Percentiles rank a stretch among this genome's conserved stretches.
Conservation (phyloP, 345 rosid species). For the Syzygium grande region DNA sequence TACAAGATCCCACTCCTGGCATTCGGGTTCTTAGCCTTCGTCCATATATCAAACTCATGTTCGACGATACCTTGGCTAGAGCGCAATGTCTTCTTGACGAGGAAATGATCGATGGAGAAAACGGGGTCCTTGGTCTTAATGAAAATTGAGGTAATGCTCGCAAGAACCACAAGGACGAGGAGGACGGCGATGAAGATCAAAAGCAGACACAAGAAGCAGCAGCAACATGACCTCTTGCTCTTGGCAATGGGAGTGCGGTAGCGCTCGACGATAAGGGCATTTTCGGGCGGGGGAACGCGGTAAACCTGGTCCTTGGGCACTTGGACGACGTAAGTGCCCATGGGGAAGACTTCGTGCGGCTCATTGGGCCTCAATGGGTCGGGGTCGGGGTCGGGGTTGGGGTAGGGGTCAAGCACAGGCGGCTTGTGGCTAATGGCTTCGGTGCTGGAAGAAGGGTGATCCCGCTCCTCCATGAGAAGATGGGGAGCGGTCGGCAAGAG, state of each 20-base stretch:
- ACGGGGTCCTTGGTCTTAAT: background rate
- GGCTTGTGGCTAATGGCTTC: background rate
- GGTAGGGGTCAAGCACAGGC: background rate
- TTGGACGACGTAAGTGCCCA: constrained; percentile 38
- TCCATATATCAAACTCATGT: constrained; percentile 2
- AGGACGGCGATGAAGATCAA: background rate
- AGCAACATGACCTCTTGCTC: constrained; percentile 1
- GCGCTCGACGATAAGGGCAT: constrained; percentile 16
- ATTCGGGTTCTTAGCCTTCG: constrained; percentile 10
- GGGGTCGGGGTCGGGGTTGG: background rate
- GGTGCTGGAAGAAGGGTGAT: background rate
- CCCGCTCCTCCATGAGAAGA: constrained; percentile 41
- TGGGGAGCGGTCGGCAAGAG: constrained; percentile 21
- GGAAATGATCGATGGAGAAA: constrained; percentile 9
- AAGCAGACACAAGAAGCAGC: background rate
- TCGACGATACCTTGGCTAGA: background rate
- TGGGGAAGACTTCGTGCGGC: background rate
- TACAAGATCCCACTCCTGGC: constrained; percentile 4
- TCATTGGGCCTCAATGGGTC: background rate
- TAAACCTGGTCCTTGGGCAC: constrained; percentile 60
- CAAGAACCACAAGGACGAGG: background rate
- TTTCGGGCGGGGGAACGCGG: constrained; percentile 50
- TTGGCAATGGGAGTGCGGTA: background rate
- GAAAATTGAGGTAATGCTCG: background rate
- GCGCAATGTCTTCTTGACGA: background rate